Evolutionary conservation across 805 yeast species (phyloP), one percentile per base, ranked within the genome.

Genomic region (Lipomyces yamadae): DNA sequence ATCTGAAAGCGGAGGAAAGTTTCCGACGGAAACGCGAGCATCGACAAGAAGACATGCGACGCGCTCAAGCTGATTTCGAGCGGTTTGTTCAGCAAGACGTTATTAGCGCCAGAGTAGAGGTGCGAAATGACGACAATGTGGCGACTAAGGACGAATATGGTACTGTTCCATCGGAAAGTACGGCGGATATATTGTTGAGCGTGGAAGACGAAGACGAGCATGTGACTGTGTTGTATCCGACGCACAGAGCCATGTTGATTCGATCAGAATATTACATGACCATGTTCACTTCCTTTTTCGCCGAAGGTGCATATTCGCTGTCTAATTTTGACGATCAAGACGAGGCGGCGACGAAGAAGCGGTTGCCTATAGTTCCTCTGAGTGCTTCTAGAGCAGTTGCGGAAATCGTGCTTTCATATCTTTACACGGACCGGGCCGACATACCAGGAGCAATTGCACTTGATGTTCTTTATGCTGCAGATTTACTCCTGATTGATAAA

Each of bases 241-340:
- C 82, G 4, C 90, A 90, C 75, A 80, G 87, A 54, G 82, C 90
- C 0, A 82, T 90, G 59, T 74, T 90, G 32, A 76, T 82, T 4
- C 77, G 92, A 53, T 84, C 90, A 2, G 88, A 85, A 56, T 90
- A 88, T 75, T 90, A 85, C 72, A 84, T 81, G 61, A 82, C 86
- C 1, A 83, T 89, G 88, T 86, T 90, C 73, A 75, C 79, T 8
- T 86, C 90, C 1, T 75, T 81, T 1, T 84, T 84, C 65, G 66
- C 74, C 3, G 86, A 83, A 63, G 72, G 74, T 2, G 58, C 62
- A 15, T 58, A 45, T 37, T n/a, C 33, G 10, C 48, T 52, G 18
- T 42, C 63, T 32, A 56, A 61, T 60, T 58, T 56, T 32, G 64
- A 65, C 11, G 30, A 24, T 15, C 33, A 52, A 30, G 33, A 52